Conservation (phyloP, 495 filamentous ascomycete species). For the Acidomyces sp. region DNA sequence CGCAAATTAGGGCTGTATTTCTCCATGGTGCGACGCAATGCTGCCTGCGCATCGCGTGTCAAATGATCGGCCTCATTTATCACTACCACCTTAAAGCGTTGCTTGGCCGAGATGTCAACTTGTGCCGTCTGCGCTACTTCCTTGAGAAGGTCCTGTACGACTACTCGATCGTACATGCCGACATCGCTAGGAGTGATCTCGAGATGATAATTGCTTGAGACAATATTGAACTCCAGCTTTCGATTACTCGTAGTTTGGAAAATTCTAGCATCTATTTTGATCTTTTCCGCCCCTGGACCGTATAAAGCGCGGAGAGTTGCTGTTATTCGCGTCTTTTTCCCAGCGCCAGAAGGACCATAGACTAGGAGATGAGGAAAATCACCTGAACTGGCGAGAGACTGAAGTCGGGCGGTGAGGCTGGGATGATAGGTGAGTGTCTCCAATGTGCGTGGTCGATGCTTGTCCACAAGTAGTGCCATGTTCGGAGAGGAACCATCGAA, state of each 20-base stretch:
- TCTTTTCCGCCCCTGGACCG: conserved; percentile 27
- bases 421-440: conserved; percentile 79
- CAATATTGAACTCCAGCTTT: conserved; percentile 98
- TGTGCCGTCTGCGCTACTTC: conserved; percentile 98
- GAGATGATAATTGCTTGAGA: conserved; percentile 87
- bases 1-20: conserved; percentile 94
- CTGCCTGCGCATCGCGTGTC: conserved; percentile 88
- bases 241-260: conserved; percentile 87
- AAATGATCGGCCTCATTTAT: conserved; percentile 99
- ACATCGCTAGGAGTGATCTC: conserved; percentile 97
- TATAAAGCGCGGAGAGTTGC: conserved; percentile 45
- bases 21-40: conserved; percentile 92
- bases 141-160: conserved; percentile 89
- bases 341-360: conserved; percentile 90
- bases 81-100: conserved; percentile 94
- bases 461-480: conserved; percentile 84
- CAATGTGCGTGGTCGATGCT: conserved; percentile 78
- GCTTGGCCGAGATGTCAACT: conserved; percentile 76
- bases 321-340: conserved; percentile 94
- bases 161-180: conserved; percentile 90
- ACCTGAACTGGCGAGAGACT: conserved; percentile 80
- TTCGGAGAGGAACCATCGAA: too few species aligned
- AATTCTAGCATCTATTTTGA: conserved; percentile 51
- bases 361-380: conserved; percentile 96
- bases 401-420: conserved; percentile 75